Evolutionary conservation across 2,329 filamentous ascomycete species (phyloP).

Genomic region (Diaporthe longicolla): DNA sequence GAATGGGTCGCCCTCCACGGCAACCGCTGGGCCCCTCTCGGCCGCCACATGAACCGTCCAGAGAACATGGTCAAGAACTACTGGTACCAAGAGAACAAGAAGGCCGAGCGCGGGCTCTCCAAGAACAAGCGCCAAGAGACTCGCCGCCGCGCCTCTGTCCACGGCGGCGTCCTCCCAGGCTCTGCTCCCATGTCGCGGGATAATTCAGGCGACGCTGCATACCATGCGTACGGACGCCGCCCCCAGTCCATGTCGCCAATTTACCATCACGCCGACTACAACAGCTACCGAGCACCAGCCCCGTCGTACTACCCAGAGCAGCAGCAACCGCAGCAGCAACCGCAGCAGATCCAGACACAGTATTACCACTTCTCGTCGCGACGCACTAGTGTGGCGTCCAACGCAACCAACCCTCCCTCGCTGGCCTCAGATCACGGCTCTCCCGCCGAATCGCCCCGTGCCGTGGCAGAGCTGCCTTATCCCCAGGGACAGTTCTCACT

Average conservation of each 20-base stretch:
- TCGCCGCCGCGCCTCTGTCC: neutral
- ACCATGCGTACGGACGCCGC: neutral
- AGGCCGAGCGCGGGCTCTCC: slow-evolving; percentile 20
- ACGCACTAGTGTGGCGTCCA: slow-evolving; percentile 19
- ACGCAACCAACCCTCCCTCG: slow-evolving; percentile 62
- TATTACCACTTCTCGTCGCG: neutral
- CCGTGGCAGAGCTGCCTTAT: slow-evolving; percentile 11
- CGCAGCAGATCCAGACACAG: neutral
- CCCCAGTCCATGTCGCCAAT: slow-evolving; percentile 3
- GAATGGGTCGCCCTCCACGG: slow-evolving; percentile 82
- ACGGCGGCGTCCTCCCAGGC: neutral
- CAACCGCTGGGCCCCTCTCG: slow-evolving; percentile 93
- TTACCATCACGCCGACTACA: neutral
- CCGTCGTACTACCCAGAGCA: neutral
- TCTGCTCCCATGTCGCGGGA: slow-evolving; percentile 27
- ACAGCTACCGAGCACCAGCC: neutral
- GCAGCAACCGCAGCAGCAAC: no score
- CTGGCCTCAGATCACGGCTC: slow-evolving; percentile 79
- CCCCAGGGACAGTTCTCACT: slow-evolving; percentile 31
- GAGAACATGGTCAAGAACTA: slow-evolving; percentile 97
- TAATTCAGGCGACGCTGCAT: slow-evolving; percentile 16
- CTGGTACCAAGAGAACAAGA: slow-evolving; percentile 66
- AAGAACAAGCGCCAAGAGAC: neutral
- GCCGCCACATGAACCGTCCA: slow-evolving; percentile 82
- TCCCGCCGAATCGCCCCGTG: slow-evolving; percentile 27